Evolutionary conservation across 805 yeast genomes (phyloP), one percentile per base, ranked within the genome.

Genomic region (Kodamaea fukazawae): DNA sequence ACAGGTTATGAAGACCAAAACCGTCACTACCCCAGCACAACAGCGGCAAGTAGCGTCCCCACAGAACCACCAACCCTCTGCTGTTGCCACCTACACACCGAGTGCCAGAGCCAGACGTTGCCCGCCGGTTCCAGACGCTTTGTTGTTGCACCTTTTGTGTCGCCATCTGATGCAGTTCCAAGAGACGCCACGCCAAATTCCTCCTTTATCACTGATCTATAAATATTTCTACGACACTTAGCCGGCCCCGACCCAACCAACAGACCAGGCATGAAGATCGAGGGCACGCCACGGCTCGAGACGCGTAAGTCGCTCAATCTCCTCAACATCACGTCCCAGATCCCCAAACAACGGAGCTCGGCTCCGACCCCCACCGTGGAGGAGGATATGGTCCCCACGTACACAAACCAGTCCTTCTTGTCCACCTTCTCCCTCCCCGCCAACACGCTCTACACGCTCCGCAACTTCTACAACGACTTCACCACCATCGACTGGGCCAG

Each of bases 401-500:
- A 16, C 23, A 34, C 31, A 4, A 34, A 34, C 31, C 37, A 34
- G 13, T 22, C 43, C 22, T 71, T 74, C 54, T 77, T 76, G 36
- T 82, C 90, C 51, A 78, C 76, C 58, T 83, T 83, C 34, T 26
- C 30, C 14, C 17, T 16, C 31, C 31, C 50, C 11, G 50, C 54
- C 18, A 49, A 46, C 20, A 34, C 53, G 4, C 40, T 56, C 17
- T 51, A 48, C 40, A 17, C 54, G 11, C 32, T 54, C 12, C 39
- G 73, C 17, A 65, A 62, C 46, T 75, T 62, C 59, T 78, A 78
- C 52, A 79, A 78, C 51, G 81, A 78, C 54, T 78, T 76, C 56
- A 77, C 83, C 15, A 75, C 81, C 13, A 73, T 77, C 12, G 83
- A 78, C 55, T 78, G 83, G 82, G 71, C 75, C 2, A 65, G 67